Evolutionary conservation across 2,329 filamentous ascomycete species (phyloP).

Genomic region (Passalora sequoiae): DNA sequence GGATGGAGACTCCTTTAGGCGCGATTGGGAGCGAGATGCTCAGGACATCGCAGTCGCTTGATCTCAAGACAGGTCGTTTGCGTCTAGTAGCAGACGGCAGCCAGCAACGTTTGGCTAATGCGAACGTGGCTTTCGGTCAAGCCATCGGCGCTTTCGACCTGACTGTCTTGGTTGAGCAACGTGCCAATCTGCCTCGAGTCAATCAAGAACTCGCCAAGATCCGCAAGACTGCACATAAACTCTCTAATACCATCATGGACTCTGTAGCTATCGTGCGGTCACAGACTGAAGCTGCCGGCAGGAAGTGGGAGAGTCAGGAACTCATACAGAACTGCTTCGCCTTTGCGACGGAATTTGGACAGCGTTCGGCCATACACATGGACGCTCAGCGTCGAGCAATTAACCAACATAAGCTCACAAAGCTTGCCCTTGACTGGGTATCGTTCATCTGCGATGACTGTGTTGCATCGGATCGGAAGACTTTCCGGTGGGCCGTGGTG

Average conservation of each 20-base stretch:
- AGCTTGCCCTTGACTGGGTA: slow-evolving; percentile 92
- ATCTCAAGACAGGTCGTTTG: slow-evolving; percentile 80
- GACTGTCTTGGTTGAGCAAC: slow-evolving; percentile 83
- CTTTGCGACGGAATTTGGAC: slow-evolving; percentile 97
- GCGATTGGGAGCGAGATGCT: slow-evolving; percentile 55
- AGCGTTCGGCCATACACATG: slow-evolving; percentile 90
- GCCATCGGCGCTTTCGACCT: slow-evolving; percentile 78
- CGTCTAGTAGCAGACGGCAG: slow-evolving; percentile 86
- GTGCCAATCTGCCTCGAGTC: slow-evolving; percentile 88
- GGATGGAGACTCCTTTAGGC: slow-evolving; percentile 45
- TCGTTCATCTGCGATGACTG: slow-evolving; percentile 98
- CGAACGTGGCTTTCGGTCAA: slow-evolving; percentile 73
- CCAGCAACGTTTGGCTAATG: slow-evolving; percentile 68
- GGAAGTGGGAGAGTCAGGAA: slow-evolving; percentile 80
- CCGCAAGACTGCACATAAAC: slow-evolving; percentile 89
- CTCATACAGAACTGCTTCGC: slow-evolving; percentile 97
- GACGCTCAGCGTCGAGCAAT: slow-evolving; percentile 91
- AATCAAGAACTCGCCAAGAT: slow-evolving; percentile 89
- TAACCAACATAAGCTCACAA: slow-evolving; percentile 94
- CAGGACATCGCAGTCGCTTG: slow-evolving; percentile 62
- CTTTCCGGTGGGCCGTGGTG: slow-evolving; percentile 93
- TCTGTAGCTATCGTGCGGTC: slow-evolving; percentile 88
- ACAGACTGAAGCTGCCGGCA: slow-evolving; percentile 57
- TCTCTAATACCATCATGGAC: slow-evolving; percentile 98
- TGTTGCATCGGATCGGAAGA: slow-evolving; percentile 85